phyloP scores from a whole-genome alignment of 768 basidiomycete species.

The Boletus insuetus region DNA sequence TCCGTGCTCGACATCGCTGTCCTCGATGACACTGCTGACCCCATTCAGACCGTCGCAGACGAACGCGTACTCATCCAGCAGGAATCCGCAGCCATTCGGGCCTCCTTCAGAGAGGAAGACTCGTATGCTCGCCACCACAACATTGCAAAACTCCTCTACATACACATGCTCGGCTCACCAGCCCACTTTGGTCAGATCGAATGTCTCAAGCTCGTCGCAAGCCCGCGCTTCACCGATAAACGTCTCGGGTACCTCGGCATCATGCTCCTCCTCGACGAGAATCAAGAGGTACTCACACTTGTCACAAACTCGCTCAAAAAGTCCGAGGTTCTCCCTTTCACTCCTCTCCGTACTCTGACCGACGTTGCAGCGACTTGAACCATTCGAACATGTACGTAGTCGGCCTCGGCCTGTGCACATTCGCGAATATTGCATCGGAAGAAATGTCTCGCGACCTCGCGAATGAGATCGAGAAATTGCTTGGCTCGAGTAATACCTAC shows the following conservation, averaged over 20 bases:
- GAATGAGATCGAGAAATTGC: conserved; percentile 95
- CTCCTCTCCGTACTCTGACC: conserved; percentile 8
- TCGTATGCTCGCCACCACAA: conserved; percentile 94
- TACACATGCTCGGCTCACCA: conserved; percentile 97
- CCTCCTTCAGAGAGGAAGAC: conserved; percentile 97
- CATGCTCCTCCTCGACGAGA: conserved; percentile 96
- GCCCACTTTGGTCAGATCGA: conserved; percentile 99
- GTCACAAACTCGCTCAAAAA: conserved; percentile 99
- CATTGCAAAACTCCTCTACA: conserved; percentile 96
- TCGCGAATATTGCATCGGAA: conserved; percentile 98
- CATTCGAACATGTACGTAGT: conserved; percentile 99
- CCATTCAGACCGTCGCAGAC: conserved; percentile 87
- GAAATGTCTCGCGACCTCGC: conserved; percentile 99
- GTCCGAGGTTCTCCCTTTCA: conserved; percentile 39
- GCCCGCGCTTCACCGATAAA: conserved; percentile 95
- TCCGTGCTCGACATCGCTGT: conserved; percentile 30
- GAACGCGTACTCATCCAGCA: conserved; percentile 96
- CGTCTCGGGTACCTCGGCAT: conserved; percentile 95
- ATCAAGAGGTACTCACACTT: conserved; percentile 93
- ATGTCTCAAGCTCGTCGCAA: conserved; percentile 91
- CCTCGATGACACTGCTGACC: conserved; percentile 19
- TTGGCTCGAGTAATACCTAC: conserved; percentile 97
- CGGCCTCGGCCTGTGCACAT: conserved; percentile 94
- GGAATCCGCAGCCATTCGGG: conserved; percentile 95
- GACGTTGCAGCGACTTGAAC: conserved; percentile 84